Conservation (phyloP, 495 filamentous ascomycete species). For the Talaromyces trachyspermus region DNA sequence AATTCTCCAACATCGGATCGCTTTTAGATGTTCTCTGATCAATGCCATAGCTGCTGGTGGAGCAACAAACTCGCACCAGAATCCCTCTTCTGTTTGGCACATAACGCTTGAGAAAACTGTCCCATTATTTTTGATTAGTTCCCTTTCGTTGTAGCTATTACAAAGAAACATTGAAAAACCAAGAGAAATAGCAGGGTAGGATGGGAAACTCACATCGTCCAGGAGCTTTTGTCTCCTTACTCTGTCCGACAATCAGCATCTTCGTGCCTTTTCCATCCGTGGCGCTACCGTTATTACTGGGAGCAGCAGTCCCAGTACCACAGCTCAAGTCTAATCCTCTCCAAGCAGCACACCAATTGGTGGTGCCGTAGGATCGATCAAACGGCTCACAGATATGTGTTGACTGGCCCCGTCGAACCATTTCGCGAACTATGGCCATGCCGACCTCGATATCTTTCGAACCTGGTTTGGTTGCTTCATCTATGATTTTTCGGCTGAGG, state of each 20-base stretch:
- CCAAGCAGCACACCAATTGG: background rate
- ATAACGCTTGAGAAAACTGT: background rate
- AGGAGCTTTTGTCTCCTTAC: background rate
- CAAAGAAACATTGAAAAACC: too few relatives aligned
- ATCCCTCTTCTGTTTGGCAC: background rate
- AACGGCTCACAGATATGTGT: background rate
- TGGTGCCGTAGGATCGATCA: background rate
- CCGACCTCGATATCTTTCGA: background rate
- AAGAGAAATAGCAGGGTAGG: background rate
- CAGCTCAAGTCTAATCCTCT: background rate
- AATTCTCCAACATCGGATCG: background rate
- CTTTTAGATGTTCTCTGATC: background rate
- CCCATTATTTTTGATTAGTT: background rate
- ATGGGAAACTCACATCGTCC: background rate
- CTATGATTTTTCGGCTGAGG: background rate
- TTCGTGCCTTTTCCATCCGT: background rate
- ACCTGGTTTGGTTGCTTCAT: background rate
- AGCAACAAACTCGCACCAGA: background rate
- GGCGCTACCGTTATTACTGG: background rate
- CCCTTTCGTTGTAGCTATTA: too few relatives aligned
- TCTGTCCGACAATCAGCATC: background rate
- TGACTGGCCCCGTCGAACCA: background rate
- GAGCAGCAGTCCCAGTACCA: background rate
- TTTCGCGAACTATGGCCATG: background rate
- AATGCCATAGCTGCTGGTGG: background rate